A percentile compares a stretch with the other conserved stretches of the same genome.
Conservation (phyloP, 176 grass and related monocot genomes). For the Phyllostachys edulis region DNA sequence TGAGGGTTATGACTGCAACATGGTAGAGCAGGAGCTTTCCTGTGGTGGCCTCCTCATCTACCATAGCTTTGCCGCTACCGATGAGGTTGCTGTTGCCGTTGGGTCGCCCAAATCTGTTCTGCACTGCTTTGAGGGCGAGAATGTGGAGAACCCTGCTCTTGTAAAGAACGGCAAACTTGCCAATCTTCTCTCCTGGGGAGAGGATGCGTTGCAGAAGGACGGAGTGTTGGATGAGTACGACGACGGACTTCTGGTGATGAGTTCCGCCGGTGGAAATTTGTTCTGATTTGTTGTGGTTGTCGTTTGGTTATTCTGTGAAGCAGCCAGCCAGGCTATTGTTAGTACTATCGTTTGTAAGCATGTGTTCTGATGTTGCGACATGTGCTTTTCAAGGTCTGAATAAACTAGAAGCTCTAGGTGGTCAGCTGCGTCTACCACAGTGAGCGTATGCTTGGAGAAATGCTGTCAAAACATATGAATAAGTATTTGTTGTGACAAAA, state of each 20-base stretch:
- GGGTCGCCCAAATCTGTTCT: slow-evolving; percentile 54
- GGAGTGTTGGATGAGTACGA: slow-evolving; percentile 26
- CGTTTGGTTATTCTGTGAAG: slow-evolving; percentile 61
- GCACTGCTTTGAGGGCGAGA: slow-evolving; percentile 40
- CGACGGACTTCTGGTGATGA: slow-evolving; percentile 27
- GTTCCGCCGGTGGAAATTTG: background rate
- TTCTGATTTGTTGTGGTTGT: background rate
- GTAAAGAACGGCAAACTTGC: slow-evolving; percentile 39
- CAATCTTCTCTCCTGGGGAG: slow-evolving; percentile 34
- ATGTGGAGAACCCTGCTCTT: background rate
- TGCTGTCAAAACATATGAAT: slow-evolving; percentile 35
- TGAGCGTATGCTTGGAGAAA: slow-evolving; percentile 40
- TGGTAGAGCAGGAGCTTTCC: slow-evolving; percentile 51
- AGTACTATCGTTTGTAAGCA: slow-evolving; percentile 10
- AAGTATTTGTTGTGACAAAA: background rate
- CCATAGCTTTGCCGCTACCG: slow-evolving; percentile 50
- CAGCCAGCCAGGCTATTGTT: slow-evolving; percentile 73
- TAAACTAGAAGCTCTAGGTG: slow-evolving; percentile 60
- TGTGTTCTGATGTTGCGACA: slow-evolving; percentile 2
- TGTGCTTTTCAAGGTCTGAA: slow-evolving; percentile 17
- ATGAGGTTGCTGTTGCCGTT: background rate
- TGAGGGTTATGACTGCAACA: slow-evolving; percentile 43
- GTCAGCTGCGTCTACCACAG: slow-evolving; percentile 73
- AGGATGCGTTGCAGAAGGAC: slow-evolving; percentile 38
- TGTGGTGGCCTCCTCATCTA: slow-evolving; percentile 48